Evolutionary conservation across 768 basidiomycete genomes (phyloP), one percentile per base, ranked within the genome.

Genomic region (Calocera viscosa): DNA sequence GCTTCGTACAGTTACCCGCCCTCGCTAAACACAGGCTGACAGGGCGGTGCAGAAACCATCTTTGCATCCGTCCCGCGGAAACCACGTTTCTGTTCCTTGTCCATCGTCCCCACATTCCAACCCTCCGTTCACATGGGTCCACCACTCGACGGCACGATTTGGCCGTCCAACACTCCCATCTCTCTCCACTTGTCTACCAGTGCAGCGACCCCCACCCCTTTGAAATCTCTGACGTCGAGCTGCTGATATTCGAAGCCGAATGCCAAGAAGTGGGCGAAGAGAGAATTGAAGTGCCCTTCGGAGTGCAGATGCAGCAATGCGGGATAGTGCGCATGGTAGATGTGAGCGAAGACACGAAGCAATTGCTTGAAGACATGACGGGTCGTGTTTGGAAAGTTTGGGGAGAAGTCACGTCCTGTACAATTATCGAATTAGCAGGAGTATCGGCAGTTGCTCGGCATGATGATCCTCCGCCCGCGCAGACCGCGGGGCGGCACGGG

Each of bases 331-430:
- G 91, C 90, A 75, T 97, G 89, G 75, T 97, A 98, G 72, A 98
- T 85, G 80, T 98, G 95, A 11, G 95, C 94, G 74, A 97, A 97
- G 70, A 98, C 90, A 63, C 95, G 90, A 66, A 98, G 84, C 38
- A 98, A 90, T 73, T 97, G 94, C 34, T 94, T 91, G 78, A 97
- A 98, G 72, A 98, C 88, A 75, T 94, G 92, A 69, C 92, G 92
- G 71, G 89, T 81, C 14, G 93, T 94, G 11, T 88, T 84, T 0
- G 95, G 92, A 80, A 98, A 98, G 64, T 83, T 84, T 43, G 83
- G 84, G 63, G 91, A 87, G 77, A 97, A 97, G 47, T 90, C 83
- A 65, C 90, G 89, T 53, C 91, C 94, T 94, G 70, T 32, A 60
- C 26, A 30, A 30, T 60, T 17, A 33, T 34, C 19, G 24, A 24